Conservation (phyloP, 139 green algal genomes). For the Micromonas commoda region DNA sequence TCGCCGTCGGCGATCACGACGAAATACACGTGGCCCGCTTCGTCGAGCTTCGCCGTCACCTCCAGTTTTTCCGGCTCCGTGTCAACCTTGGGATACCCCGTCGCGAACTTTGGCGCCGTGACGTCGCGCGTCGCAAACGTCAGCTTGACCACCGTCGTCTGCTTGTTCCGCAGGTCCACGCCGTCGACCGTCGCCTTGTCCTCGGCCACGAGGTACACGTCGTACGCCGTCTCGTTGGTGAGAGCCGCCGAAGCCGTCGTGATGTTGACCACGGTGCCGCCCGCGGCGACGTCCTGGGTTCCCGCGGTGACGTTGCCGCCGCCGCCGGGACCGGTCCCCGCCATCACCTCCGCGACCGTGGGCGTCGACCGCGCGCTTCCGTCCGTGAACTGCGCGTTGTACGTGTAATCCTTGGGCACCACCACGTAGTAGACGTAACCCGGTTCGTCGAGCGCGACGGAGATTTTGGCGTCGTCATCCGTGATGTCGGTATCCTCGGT, state of each 20-base stretch:
- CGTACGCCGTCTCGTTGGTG: background rate
- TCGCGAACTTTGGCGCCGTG: background rate
- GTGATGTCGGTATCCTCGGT: background rate
- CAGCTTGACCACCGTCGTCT: conserved; percentile 1
- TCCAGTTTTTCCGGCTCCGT: background rate
- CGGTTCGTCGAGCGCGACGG: background rate
- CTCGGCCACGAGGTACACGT: conserved; percentile 15
- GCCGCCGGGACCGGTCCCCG: conserved; percentile 5
- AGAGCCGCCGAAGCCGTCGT: background rate
- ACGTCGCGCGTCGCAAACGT: conserved; percentile 2
- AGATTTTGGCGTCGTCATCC: background rate
- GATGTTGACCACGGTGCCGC: background rate
- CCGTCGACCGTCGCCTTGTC: background rate
- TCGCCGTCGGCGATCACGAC: background rate
- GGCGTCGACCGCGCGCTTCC: background rate
- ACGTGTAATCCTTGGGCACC: background rate
- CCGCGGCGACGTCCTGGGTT: background rate
- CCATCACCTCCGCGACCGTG: background rate
- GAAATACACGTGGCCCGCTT: background rate
- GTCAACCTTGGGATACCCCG: no score
- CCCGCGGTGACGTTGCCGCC: conserved; percentile 5
- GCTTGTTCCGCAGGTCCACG: background rate
- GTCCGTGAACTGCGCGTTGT: conserved; percentile 10
- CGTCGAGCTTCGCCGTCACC: background rate
- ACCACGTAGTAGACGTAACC: conserved; percentile 10